phyloP scores from a whole-genome alignment of 495 filamentous ascomycete species.

The Aspergillus bridgeri region DNA sequence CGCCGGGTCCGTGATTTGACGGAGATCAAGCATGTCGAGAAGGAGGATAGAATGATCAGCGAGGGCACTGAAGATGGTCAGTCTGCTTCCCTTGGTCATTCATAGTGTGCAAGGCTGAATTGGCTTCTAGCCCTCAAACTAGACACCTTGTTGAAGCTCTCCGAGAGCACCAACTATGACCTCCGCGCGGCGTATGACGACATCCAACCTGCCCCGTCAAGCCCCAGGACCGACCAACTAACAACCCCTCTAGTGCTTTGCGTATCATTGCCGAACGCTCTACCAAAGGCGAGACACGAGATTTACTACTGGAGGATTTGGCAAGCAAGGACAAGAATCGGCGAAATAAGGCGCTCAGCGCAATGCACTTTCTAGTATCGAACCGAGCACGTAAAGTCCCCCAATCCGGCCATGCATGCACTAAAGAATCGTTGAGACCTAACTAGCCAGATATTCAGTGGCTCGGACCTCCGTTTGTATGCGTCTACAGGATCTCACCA shows the following conservation, averaged over 20 bases:
- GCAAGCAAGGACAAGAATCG: constrained; percentile 31
- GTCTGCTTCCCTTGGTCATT: not conserved
- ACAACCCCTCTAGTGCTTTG: constrained; percentile 31
- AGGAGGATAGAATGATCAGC: constrained; percentile 43
- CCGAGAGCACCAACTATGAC: constrained; percentile 47
- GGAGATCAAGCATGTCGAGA: constrained; percentile 46
- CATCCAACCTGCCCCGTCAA: not conserved
- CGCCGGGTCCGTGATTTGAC: constrained; percentile 45
- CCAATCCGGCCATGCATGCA: not conserved
- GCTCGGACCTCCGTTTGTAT: constrained; percentile 39
- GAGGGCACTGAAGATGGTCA: constrained; percentile 49
- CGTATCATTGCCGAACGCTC: constrained; percentile 50
- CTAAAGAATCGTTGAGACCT: constrained; percentile 1
- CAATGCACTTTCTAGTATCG: constrained; percentile 43
- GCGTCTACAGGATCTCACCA: constrained; percentile 34
- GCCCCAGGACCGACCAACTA: not conserved
- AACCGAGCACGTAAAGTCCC: constrained; percentile 37
- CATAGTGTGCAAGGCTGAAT: not conserved
- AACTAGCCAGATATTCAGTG: constrained; percentile 22
- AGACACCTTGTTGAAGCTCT: constrained; percentile 48
- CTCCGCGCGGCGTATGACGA: constrained; percentile 49
- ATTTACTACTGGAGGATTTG: constrained; percentile 42
- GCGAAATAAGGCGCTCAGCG: constrained; percentile 38
- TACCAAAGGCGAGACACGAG: constrained; percentile 38
- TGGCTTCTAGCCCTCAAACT: constrained; percentile 43